Evolutionary conservation across 495 filamentous ascomycete species (phyloP).

Genomic region (Trichoderma reesei): DNA sequence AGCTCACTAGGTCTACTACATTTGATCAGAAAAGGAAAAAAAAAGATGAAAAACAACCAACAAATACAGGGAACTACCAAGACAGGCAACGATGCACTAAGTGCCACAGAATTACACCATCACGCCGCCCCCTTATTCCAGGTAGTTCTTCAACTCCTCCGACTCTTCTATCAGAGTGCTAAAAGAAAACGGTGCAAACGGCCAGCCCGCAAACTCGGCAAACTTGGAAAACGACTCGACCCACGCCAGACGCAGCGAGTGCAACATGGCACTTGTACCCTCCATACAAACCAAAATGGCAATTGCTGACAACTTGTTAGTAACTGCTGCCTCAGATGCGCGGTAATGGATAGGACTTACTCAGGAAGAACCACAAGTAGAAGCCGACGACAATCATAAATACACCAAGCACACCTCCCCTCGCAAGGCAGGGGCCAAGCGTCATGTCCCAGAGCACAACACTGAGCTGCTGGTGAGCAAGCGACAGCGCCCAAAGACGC

Average conservation of each 20-base stretch:
- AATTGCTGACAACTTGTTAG: constrained; percentile 20
- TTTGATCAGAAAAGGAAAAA: not conserved
- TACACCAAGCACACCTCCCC: constrained; percentile 56
- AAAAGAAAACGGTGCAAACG: constrained; percentile 91
- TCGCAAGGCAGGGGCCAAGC: constrained; percentile 60
- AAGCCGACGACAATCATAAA: constrained; percentile 73
- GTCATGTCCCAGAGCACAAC: constrained; percentile 97
- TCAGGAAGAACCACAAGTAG: constrained; percentile 79
- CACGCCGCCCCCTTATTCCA: constrained; percentile 21
- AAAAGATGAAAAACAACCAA: not conserved
- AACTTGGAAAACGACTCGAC: constrained; percentile 99
- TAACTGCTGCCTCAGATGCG: not conserved
- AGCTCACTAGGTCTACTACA: constrained; percentile 9
- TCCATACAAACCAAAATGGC: constrained; percentile 58
- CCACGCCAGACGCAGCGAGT: constrained; percentile 93
- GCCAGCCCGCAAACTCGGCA: constrained; percentile 87
- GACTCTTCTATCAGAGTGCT: constrained; percentile 80
- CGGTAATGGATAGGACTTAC: constrained; percentile 5
- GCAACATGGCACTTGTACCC: constrained; percentile 82
- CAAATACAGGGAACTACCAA: not conserved
- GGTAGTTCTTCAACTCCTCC: constrained; percentile 38
- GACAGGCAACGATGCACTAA: not conserved
- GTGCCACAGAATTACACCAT: not conserved
- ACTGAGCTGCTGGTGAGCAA: constrained; percentile 95
- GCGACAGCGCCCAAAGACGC: constrained; percentile 93